Percentiles rank a stretch among this genome's conserved stretches.
Conservation (phyloP, 257 asterid genomes). For the Verbascum thapsus region DNA sequence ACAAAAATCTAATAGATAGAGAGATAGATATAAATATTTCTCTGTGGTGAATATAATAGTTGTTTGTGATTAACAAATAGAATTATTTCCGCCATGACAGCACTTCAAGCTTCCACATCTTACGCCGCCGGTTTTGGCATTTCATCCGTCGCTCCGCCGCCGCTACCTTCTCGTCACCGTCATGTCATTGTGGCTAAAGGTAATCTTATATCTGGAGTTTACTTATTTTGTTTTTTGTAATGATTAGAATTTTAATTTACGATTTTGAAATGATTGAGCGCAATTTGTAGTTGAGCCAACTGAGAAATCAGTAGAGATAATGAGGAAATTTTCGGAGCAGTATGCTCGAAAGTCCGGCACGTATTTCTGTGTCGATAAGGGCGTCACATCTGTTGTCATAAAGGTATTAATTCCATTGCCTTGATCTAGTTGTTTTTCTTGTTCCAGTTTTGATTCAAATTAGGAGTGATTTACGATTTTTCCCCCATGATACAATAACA, state of each 20-base stretch:
- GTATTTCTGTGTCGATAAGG: slow-evolving; percentile 87
- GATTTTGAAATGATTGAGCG: slow-evolving; percentile 26
- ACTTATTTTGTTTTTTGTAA: background rate
- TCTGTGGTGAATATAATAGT: slow-evolving; percentile 19
- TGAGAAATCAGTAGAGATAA: slow-evolving; percentile 87
- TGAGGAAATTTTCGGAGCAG: slow-evolving; percentile 99
- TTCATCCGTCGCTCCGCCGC: slow-evolving; percentile 44
- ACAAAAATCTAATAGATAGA: background rate
- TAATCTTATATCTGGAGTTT: slow-evolving; percentile 21
- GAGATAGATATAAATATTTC: slow-evolving; percentile 13
- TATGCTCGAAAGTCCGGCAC: slow-evolving; percentile 88
- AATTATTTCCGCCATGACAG: slow-evolving; percentile 52
- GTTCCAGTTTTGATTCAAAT: background rate
- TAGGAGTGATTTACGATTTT: background rate
- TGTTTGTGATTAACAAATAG: too few species aligned
- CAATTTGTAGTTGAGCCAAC: slow-evolving; percentile 69
- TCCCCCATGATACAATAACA: background rate
- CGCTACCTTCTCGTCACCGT: slow-evolving; percentile 49
- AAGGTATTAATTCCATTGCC: slow-evolving; percentile 47
- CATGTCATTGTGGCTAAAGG: slow-evolving; percentile 53
- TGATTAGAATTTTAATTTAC: background rate
- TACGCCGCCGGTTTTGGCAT: slow-evolving; percentile 65
- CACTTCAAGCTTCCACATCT: slow-evolving; percentile 86
- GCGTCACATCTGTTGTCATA: slow-evolving; percentile 86
- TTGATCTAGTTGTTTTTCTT: background rate